phyloP scores from a whole-genome alignment of 1,139 yeast species.

The Wickerhamomyces sp. region DNA sequence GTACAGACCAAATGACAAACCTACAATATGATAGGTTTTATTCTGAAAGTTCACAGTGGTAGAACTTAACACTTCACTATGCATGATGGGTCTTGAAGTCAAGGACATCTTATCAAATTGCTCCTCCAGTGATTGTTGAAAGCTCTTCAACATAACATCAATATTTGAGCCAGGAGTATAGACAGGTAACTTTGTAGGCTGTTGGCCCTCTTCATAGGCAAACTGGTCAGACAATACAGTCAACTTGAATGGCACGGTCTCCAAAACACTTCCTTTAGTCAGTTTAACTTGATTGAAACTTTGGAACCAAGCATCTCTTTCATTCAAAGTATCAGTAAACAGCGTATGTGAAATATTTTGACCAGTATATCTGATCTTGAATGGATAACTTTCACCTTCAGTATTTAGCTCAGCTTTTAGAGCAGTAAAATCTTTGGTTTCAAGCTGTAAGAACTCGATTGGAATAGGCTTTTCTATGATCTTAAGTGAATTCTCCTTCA shows the following conservation, averaged over 20 bases:
- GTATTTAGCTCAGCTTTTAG: constrained; percentile 11
- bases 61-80: constrained; percentile 30
- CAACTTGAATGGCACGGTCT: constrained; percentile 52
- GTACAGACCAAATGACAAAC: constrained; percentile 41
- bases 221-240: constrained; percentile 55
- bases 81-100: constrained; percentile 41
- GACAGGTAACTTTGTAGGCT: constrained; percentile 55
- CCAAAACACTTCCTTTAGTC: constrained; percentile 41
- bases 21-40: constrained; percentile 35
- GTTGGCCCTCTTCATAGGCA: constrained; percentile 53
- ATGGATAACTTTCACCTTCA: constrained; percentile 32
- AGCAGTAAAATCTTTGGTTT: constrained; percentile 29
- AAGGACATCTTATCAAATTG: constrained; percentile 30
- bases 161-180: constrained; percentile 62
- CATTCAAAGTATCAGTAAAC: constrained; percentile 48
- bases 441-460: constrained; percentile 51
- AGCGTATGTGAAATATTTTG: constrained; percentile 51
- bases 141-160: constrained; percentile 40
- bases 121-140: constrained; percentile 21
- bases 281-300: constrained; percentile 52
- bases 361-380: constrained; percentile 46
- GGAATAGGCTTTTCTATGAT: constrained; percentile 59
- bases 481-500: constrained; percentile 30
- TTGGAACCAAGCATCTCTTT: constrained; percentile 56
- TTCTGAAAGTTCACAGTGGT: constrained; percentile 33